Evolutionary conservation across 164 flowering plant species (phyloP).

Genomic region (Taxillus chinensis): DNA sequence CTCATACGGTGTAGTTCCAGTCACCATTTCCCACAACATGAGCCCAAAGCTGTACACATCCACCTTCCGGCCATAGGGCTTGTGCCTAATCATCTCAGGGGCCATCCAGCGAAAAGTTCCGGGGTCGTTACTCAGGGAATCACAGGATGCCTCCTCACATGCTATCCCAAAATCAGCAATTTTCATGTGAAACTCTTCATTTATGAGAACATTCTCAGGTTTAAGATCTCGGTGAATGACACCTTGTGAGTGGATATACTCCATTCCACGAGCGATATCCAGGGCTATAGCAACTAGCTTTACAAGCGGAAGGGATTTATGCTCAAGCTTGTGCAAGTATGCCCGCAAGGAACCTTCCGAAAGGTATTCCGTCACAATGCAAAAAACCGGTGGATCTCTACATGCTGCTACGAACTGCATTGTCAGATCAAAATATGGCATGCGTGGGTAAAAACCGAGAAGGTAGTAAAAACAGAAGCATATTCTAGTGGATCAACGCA

Average conservation of each 20-base stretch:
- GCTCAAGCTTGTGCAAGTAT: conserved; percentile 63
- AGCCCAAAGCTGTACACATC: conserved; percentile 94
- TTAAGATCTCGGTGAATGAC: conserved; percentile 81
- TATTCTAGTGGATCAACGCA: too few species aligned
- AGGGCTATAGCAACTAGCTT: conserved; percentile 51
- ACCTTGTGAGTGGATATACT: conserved; percentile 84
- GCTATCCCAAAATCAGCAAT: conserved; percentile 94
- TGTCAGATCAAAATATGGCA: conserved; percentile 2
- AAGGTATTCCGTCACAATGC: conserved; percentile 66
- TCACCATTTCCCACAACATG: conserved; percentile 78
- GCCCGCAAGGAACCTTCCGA: conserved; percentile 85
- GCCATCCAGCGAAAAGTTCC: conserved; percentile 99
- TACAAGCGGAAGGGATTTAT: conserved; percentile 39
- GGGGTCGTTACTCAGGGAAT: conserved; percentile 64
- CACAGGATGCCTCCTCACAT: conserved; percentile 69
- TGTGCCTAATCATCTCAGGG: conserved; percentile 86
- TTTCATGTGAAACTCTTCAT: conserved; percentile 53
- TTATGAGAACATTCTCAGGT: conserved; percentile 77
- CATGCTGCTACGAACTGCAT: conserved; percentile 78
- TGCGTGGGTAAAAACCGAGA: too few species aligned
- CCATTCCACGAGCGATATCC: conserved; percentile 88
- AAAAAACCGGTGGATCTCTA: conserved; percentile 65
- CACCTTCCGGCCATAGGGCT: conserved; percentile 63
- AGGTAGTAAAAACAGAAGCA: too few species aligned
- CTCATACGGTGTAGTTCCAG: conserved; percentile 75